Percentiles rank a stretch among this genome's conserved stretches.
phyloP scores from a whole-genome alignment of 148 eudicot genomes.

The Selenicereus undatus region DNA sequence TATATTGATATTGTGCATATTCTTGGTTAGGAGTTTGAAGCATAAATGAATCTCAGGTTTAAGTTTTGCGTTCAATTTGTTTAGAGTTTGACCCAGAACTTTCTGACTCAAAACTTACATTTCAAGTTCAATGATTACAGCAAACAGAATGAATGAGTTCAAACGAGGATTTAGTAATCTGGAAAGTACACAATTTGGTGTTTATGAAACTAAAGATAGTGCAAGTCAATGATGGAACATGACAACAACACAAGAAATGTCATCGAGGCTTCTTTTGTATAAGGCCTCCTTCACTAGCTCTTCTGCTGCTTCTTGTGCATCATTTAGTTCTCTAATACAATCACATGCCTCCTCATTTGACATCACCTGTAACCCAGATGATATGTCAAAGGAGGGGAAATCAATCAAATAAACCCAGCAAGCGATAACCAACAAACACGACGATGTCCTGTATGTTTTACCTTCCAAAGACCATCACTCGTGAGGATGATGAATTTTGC shows the following conservation, averaged over 20 bases:
- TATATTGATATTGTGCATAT: too few relatives aligned
- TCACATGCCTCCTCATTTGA: conserved; percentile 51
- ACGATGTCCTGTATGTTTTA: not conserved
- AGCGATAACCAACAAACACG: not conserved
- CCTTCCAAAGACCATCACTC: conserved; percentile 70
- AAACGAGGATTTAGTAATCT: not conserved
- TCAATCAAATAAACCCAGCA: not conserved
- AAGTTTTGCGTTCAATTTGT: not conserved
- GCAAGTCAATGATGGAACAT: conserved; percentile 27
- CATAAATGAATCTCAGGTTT: not conserved
- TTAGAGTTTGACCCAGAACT: not conserved
- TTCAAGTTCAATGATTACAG: not conserved
- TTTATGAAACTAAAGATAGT: not conserved
- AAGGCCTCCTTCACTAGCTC: conserved; percentile 43
- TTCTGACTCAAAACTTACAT: not conserved
- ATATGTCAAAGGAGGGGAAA: not conserved
- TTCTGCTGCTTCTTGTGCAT: conserved; percentile 48
- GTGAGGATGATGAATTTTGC: conserved; percentile 46
- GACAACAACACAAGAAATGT: conserved; percentile 47
- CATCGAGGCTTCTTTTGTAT: conserved; percentile 37
- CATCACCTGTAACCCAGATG: conserved; percentile 34
- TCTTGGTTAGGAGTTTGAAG: not conserved
- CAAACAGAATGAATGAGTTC: not conserved
- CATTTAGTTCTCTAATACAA: conserved; percentile 29
- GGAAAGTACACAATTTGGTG: not conserved